Evolutionary conservation across 1,284 basidiomycete genomes (phyloP).

Genomic region (Spongispora temasekensis): DNA sequence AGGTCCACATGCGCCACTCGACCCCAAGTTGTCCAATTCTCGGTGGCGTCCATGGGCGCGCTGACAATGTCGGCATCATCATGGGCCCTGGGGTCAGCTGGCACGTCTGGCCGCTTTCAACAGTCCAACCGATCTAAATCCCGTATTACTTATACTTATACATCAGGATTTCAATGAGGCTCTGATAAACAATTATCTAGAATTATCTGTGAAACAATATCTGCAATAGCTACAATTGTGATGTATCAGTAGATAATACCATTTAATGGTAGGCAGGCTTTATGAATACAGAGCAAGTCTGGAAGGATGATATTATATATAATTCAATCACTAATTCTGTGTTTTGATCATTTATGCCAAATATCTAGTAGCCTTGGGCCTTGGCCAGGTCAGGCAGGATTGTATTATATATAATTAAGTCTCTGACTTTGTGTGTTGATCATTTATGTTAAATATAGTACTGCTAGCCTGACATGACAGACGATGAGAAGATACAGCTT

Average conservation of each 20-base stretch:
- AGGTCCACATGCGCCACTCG: too few species aligned
- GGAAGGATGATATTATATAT: not conserved
- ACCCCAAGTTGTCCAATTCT: too few species aligned
- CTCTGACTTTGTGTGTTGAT: not conserved
- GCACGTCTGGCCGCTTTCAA: too few species aligned
- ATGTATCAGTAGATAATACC: not conserved
- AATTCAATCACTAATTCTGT: not conserved
- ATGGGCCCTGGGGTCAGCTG: too few species aligned
- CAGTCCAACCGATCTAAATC: too few species aligned
- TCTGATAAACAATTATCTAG: not conserved
- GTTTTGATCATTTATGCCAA: not conserved
- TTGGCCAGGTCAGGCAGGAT: not conserved
- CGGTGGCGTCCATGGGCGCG: too few species aligned
- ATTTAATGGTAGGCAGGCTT: not conserved
- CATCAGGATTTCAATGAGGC: not conserved
- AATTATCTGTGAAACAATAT: not conserved
- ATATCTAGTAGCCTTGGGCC: not conserved
- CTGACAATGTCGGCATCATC: too few species aligned
- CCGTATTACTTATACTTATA: too few species aligned
- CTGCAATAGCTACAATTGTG: not conserved
- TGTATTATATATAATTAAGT: too few species aligned
- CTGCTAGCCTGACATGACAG: not conserved
- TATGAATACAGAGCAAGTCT: not conserved
- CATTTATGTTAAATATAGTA: too few species aligned
- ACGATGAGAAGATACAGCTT: not conserved